Evolutionary conservation across 495 filamentous ascomycete genomes (phyloP).

Genomic region (Copromyces sp.): DNA sequence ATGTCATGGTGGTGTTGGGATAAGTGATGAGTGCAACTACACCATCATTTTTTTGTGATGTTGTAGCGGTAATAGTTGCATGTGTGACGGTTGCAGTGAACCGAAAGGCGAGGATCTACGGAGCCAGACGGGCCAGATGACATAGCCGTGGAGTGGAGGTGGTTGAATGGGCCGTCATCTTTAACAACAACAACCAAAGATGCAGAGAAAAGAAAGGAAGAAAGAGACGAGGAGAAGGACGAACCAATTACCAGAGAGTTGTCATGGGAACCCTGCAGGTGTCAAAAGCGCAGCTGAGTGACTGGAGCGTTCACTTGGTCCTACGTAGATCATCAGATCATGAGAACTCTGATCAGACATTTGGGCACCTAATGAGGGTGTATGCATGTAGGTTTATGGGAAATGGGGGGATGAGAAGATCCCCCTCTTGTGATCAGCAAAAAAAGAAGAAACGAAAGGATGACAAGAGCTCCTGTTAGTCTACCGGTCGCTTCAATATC

Average conservation of each 20-base stretch:
- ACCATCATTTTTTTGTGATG: background rate
- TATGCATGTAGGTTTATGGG: background rate
- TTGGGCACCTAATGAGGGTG: background rate
- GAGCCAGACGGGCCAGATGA: background rate
- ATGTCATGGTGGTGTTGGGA: background rate
- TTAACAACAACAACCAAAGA: background rate
- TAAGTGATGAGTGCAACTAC: background rate
- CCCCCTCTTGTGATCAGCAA: background rate
- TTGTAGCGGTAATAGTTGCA: background rate
- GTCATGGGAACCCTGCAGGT: background rate
- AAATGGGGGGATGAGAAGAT: background rate
- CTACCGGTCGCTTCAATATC: background rate
- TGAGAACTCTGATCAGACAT: background rate
- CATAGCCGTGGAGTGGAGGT: background rate
- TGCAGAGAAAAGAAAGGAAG: background rate
- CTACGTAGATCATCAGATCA: background rate
- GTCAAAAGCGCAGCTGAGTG: background rate
- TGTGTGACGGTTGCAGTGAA: background rate
- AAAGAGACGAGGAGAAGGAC: background rate
- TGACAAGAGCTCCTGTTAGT: background rate
- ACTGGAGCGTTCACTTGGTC: background rate
- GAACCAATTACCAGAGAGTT: background rate
- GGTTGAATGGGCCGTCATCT: background rate
- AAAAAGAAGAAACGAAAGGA: background rate
- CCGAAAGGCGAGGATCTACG: background rate